A percentile compares a stretch with the other conserved stretches of the same genome.
Conservation (phyloP, 768 basidiomycete genomes). For the Leccinum ochraceum region DNA sequence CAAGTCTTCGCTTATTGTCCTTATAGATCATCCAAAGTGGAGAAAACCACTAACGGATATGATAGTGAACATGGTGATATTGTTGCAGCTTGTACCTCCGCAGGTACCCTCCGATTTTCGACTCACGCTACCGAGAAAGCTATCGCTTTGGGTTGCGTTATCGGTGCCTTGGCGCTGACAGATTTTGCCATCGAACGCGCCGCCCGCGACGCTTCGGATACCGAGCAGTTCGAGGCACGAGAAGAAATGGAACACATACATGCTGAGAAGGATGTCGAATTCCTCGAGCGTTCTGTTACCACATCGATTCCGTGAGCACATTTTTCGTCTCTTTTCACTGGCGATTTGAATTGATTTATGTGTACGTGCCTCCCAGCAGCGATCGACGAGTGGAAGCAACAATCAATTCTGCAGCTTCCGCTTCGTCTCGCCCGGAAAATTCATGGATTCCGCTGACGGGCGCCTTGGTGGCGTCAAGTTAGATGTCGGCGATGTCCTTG, state of each 20-base stretch:
- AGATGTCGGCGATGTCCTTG: constrained; percentile 19
- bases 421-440: background rate
- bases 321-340: background rate
- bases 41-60: background rate
- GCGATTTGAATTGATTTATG: background rate
- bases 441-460: background rate
- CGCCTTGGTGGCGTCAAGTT: constrained; percentile 6
- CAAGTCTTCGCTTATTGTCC: background rate
- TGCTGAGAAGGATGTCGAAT: background rate
- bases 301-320: background rate
- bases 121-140: background rate
- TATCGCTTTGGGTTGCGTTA: background rate
- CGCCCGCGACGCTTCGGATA: background rate
- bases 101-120: background rate
- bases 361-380: background rate
- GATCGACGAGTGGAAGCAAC: background rate
- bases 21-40: background rate
- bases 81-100: background rate
- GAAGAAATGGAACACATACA: background rate
- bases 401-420: background rate
- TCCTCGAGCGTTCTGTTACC: background rate
- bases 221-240: background rate
- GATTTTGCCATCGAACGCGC: background rate
- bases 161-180: background rate
- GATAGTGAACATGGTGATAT: background rate